Evolutionary conservation across 2,329 filamentous ascomycete genomes (phyloP).

Genomic region (Metarhizium brunneum): DNA sequence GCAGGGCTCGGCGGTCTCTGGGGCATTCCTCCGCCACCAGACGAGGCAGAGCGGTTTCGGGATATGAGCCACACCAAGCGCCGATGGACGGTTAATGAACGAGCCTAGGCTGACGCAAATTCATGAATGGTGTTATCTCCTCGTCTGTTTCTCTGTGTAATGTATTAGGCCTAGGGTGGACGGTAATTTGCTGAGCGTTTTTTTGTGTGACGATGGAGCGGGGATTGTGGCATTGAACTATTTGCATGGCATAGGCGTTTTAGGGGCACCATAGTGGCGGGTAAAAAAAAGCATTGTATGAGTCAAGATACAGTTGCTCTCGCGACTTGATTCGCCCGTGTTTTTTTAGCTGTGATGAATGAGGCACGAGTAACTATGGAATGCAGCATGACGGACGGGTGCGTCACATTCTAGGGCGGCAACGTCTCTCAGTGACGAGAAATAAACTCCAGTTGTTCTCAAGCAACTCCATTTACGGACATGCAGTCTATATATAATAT

Average conservation of each 20-base stretch:
- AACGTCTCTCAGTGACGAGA: neutral
- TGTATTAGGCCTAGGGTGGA: neutral
- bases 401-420: too few species aligned
- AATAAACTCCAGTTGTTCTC: neutral
- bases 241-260: slow-evolving; percentile 6
- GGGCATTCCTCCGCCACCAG: slow-evolving; percentile 33
- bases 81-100: slow-evolving; percentile 48
- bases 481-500: neutral
- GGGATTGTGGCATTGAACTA: neutral
- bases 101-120: slow-evolving; percentile 11
- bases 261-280: neutral
- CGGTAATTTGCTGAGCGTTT: neutral
- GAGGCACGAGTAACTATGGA: too few species aligned
- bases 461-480: neutral
- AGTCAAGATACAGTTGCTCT: neutral
- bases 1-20: slow-evolving; percentile 33
- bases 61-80: slow-evolving; percentile 40
- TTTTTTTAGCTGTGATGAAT: too few species aligned
- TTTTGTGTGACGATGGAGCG: neutral
- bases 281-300: neutral
- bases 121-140: neutral
- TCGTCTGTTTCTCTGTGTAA: neutral
- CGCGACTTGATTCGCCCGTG: neutral
- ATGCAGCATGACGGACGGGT: too few species aligned
- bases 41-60: slow-evolving; percentile 34